Conservation (phyloP, 306 rosid genomes). For the Ormosia semicastrata region DNA sequence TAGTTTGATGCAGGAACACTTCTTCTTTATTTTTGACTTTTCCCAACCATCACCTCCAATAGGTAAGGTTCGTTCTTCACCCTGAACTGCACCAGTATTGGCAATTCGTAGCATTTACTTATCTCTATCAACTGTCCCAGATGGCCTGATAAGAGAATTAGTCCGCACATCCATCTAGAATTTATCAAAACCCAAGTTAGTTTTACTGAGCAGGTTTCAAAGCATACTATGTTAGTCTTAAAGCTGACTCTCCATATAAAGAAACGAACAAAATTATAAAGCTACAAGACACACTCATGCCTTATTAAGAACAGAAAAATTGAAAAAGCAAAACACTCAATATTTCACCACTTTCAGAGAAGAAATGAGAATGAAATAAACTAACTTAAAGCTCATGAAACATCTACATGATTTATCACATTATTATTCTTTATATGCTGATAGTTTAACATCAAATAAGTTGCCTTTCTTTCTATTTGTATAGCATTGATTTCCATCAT, state of each 20-base stretch:
- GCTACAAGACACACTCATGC: not conserved
- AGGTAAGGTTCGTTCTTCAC: constrained; percentile 78
- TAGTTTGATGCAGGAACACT: too few species aligned
- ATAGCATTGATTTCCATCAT: too few species aligned
- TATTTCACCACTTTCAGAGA: too few species aligned
- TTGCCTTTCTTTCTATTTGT: too few species aligned
- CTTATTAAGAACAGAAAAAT: constrained; percentile 12
- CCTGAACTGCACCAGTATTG: constrained; percentile 63
- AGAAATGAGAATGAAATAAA: too few species aligned
- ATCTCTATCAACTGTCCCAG: constrained; percentile 84
- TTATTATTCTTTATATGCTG: too few species aligned
- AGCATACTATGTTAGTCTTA: constrained; percentile 7
- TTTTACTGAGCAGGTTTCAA: constrained; percentile 14
- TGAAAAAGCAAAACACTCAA: not conserved
- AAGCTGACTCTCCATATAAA: constrained; percentile 25
- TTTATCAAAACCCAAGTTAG: constrained; percentile 36
- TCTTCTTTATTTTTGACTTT: constrained; percentile 91
- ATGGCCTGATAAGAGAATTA: constrained; percentile 72
- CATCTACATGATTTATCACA: too few species aligned
- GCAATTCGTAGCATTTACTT: constrained; percentile 77
- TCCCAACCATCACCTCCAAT: constrained; percentile 96
- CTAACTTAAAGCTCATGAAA: too few species aligned
- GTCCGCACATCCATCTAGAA: constrained; percentile 82
- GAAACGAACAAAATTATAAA: constrained; percentile 14
- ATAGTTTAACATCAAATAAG: too few species aligned